Percentiles rank a stretch among this genome's conserved stretches.
Conservation (phyloP, 331 rosid genomes). For the Pyracantha coccinea region DNA sequence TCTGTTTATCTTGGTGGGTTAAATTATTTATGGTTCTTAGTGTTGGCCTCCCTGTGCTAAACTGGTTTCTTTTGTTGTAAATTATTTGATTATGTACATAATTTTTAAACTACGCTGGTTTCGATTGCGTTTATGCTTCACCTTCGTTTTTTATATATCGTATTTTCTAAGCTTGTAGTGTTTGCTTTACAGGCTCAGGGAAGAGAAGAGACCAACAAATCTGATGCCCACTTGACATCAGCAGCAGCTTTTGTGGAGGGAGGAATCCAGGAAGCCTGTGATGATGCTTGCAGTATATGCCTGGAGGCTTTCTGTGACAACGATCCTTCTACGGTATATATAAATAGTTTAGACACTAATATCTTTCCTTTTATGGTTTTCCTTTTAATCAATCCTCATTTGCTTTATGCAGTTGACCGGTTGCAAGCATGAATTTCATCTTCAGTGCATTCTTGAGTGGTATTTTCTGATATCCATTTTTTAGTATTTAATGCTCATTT, state of each 20-base stretch:
- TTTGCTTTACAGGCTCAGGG: constrained; percentile 36
- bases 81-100: neutral
- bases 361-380: neutral
- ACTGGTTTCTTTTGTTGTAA: neutral
- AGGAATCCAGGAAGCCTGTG: constrained; percentile 96
- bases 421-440: constrained; percentile 98
- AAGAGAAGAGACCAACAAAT: constrained; percentile 44
- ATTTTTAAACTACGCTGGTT: neutral
- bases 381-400: constrained; percentile 3
- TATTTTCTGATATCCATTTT: constrained; percentile 17
- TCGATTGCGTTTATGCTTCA: neutral
- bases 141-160: neutral
- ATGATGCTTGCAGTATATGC: constrained; percentile 94
- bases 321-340: constrained; percentile 82
- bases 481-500: neutral
- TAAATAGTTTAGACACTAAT: constrained; percentile 1
- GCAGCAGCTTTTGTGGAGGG: constrained; percentile 98
- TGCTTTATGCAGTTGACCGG: constrained; percentile 61
- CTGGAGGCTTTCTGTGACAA: constrained; percentile 76
- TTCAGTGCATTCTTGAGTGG: constrained; percentile 97
- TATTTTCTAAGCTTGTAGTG: neutral
- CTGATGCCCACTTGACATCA: constrained; percentile 86
- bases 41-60: neutral
- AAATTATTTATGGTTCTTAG: neutral
- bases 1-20: neutral